A percentile compares a stretch with the other conserved stretches of the same genome.
These are phyloP conservation scores for Turritis glabra DNA, from an alignment of 345 rosid genomes.

Conservation along the genomic window DNA sequence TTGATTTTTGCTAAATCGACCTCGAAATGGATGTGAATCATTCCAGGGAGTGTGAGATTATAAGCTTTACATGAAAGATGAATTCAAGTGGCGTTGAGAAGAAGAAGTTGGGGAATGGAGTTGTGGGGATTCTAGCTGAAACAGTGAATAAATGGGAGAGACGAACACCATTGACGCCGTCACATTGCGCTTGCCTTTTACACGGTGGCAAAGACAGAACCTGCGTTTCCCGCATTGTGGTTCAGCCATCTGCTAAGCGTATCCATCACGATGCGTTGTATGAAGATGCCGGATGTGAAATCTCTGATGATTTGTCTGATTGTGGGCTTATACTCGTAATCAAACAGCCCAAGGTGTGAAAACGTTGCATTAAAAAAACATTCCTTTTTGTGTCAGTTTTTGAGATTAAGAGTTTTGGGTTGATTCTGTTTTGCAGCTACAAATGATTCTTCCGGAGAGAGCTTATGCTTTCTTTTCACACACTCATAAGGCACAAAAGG, in stretches of 20 bases:
- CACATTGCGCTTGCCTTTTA: constrained; percentile 85
- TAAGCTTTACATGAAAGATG: background rate
- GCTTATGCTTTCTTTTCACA: constrained; percentile 94
- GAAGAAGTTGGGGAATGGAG: constrained; percentile 81
- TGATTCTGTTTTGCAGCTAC: constrained; percentile 50
- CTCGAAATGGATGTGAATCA: too few species aligned
- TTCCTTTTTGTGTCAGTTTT: background rate
- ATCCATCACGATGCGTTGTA: constrained; percentile 83
- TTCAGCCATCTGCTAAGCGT: constrained; percentile 92
- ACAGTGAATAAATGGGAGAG: constrained; percentile 90
- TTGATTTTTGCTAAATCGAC: too few species aligned
- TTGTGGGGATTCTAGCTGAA: constrained; percentile 82
- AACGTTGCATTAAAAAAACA: background rate
- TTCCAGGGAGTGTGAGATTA: too few species aligned
- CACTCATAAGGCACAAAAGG: constrained; percentile 87
- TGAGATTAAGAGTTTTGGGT: background rate
- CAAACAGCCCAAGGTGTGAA: constrained; percentile 73
- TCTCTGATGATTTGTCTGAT: constrained; percentile 81
- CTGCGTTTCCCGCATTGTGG: constrained; percentile 75
- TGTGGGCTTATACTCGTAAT: constrained; percentile 86
- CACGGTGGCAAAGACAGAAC: constrained; percentile 63
- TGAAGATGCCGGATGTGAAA: constrained; percentile 79
- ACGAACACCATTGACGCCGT: constrained; percentile 83
- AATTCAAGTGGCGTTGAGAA: constrained; percentile 13
- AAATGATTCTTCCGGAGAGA: constrained; percentile 77